Evolutionary conservation across 306 rosid species (phyloP), one percentile per base, ranked within the genome.

Genomic region (Cucumis melo): DNA sequence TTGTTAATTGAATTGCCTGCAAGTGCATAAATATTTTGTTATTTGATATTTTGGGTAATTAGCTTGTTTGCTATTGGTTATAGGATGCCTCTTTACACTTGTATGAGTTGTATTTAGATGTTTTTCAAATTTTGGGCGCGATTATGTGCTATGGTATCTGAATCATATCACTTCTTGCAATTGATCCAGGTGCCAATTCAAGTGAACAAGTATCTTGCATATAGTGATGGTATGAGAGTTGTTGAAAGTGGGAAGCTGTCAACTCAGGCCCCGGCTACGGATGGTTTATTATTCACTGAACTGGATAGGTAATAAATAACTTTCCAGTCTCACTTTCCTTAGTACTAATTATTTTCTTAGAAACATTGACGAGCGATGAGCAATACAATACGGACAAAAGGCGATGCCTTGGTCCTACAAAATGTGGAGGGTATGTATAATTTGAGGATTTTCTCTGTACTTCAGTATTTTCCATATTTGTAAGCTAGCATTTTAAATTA

Each of bases 171-270:
- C 38, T 48, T 66, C 58, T 19, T 63, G 34, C 76, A 32, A 42
- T 78, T 29, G 76, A 63, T 75, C 82, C 82, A 94, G 99, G 99
- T 92, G 62, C 99, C 99, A 0, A 92, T 94, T 78, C 99, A 94
- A 88, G 99, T 94, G 73, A 90, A 90, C 90, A 94, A 92, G 84
- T 81, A 82, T 77, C 86, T 94, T 85, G 96, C 91, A 64, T 90
- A 83, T 80, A 92, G 96, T 78, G 99, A 94, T 78, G 99, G 99
- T 55, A 94, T 94, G 99, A 84, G 85, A 84, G 88, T 94, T 29
- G 80, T 94, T 51, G 99, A 94, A 81, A 87, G 97, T 62, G 96
- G 92, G 76, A 94, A 89, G 86, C 83, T 90, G 71, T 78, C 86
- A 29, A 48, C 80, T 16, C 96, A 84, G 55, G 42, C 80, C 75